Conservation (phyloP, 139 green algal genomes). For the Eudorina sp. region DNA sequence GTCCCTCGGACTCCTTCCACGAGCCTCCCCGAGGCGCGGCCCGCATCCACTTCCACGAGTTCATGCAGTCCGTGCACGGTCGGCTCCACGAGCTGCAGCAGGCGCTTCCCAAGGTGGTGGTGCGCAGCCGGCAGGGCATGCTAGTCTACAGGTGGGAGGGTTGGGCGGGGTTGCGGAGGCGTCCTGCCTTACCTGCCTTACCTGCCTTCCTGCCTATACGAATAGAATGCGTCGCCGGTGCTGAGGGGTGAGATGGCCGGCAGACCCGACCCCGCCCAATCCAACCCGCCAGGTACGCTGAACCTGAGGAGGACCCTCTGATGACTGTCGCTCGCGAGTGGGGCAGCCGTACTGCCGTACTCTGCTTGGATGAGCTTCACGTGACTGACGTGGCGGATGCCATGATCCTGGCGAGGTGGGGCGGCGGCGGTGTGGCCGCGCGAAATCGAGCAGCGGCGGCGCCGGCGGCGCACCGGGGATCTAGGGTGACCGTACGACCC, state of each 20-base stretch:
- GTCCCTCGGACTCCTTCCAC: background rate
- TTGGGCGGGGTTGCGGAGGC: background rate
- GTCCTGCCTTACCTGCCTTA: too few relatives aligned
- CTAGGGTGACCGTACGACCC: too few relatives aligned
- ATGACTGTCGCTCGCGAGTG: conserved; percentile 76
- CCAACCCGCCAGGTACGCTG: conserved; percentile 49
- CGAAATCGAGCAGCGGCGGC: too few relatives aligned
- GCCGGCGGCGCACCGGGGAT: too few relatives aligned
- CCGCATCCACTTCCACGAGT: conserved; percentile 97
- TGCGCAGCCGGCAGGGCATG: conserved; percentile 47
- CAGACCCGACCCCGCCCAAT: too few relatives aligned
- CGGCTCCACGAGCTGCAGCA: conserved; percentile 66
- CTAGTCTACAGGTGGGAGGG: conserved; percentile 61
- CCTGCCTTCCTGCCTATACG: too few relatives aligned
- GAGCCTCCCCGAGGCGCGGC: conserved; percentile 53
- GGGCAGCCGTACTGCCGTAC: conserved; percentile 36
- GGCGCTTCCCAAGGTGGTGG: conserved; percentile 50
- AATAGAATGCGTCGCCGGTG: too few relatives aligned
- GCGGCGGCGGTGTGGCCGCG: too few relatives aligned
- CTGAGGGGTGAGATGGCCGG: too few relatives aligned
- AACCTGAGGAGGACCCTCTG: conserved; percentile 78
- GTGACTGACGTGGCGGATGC: conserved; percentile 94
- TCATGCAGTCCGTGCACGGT: conserved; percentile 93
- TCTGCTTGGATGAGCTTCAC: conserved; percentile 89
- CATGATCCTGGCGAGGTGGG: conserved; percentile 77